A percentile compares a stretch with the other conserved stretches of the same genome.
Conservation (phyloP, 2,329 filamentous ascomycete species). For the Lecanosticta acicola region DNA sequence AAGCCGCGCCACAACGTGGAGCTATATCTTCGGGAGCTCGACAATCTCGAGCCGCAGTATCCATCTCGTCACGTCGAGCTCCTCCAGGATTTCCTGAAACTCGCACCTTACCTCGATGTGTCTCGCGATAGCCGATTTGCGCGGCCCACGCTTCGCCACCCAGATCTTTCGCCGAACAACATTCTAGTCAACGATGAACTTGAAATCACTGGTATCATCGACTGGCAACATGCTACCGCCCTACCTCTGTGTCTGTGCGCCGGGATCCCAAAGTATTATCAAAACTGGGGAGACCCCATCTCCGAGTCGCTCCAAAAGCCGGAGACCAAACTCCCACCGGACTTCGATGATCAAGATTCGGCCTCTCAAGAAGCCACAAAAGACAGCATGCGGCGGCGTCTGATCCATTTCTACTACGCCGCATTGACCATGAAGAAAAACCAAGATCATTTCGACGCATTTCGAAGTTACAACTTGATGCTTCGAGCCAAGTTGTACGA, state of each 20-base stretch:
- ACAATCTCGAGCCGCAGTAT: constrained; percentile 26
- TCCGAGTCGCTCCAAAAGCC: constrained; percentile 10
- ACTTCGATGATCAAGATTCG: constrained; percentile 6
- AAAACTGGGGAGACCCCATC: constrained; percentile 34
- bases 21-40: constrained; percentile 26
- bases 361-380: constrained; percentile 3
- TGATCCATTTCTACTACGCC: constrained; percentile 17
- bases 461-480: constrained; percentile 8
- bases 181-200: constrained; percentile 28
- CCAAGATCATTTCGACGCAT: constrained; percentile 10
- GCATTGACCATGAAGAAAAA: constrained; percentile 7
- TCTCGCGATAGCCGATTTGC: constrained; percentile 2
- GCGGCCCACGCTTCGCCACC: constrained; percentile 30
- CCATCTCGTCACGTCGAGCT: constrained; percentile 23
- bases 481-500: constrained; percentile 6
- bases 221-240: constrained; percentile 6
- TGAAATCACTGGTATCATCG: constrained; percentile 5
- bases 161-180: constrained; percentile 33
- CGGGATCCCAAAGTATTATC: constrained; percentile 36
- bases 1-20: constrained; percentile 17
- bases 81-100: constrained; percentile 27
- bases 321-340: constrained; percentile 5
- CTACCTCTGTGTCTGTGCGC: constrained; percentile 9
- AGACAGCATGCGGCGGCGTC: constrained; percentile 12
- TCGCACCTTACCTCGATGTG: constrained; percentile 17